Conservation (phyloP, 2,329 filamentous ascomycete genomes). For the Ilyonectria sp. region DNA sequence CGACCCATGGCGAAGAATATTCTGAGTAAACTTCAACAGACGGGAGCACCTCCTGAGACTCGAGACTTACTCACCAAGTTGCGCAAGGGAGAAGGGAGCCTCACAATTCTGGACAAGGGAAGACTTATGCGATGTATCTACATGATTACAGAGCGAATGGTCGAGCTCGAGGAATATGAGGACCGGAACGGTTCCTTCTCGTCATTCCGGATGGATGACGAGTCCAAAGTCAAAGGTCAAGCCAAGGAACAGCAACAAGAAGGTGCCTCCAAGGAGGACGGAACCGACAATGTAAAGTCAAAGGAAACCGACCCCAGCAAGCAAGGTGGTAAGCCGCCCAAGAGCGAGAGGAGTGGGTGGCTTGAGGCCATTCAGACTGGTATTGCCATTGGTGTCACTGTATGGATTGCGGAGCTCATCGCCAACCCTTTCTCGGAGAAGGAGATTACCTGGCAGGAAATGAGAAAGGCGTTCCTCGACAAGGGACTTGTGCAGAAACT, state of each 20-base stretch:
- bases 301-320: conserved; percentile 46
- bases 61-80: conserved; percentile 71
- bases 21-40: conserved; percentile 73
- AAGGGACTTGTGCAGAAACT: conserved; percentile 97
- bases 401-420: conserved; percentile 60
- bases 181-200: conserved; percentile 36
- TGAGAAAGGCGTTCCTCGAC: conserved; percentile 92
- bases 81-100: conserved; percentile 69
- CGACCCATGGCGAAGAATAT: conserved; percentile 71
- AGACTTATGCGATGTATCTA: conserved; percentile 56
- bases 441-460: conserved; percentile 99
- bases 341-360: conserved; percentile 54
- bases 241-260: conserved; percentile 40
- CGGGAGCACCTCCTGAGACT: conserved; percentile 80
- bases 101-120: conserved; percentile 57
- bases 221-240: conserved; percentile 38
- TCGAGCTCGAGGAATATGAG: conserved; percentile 49
- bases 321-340: conserved; percentile 54
- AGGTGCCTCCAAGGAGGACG: conserved; percentile 32
- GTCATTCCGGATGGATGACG: conserved; percentile 34
- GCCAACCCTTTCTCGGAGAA: conserved; percentile 62
- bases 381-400: conserved; percentile 68
- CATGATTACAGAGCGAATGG: conserved; percentile 54
- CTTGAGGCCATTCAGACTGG: conserved; percentile 54
- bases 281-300: conserved; percentile 41